These are phyloP conservation scores for Talaromyces marneffei DNA, from an alignment of 2,329 filamentous ascomycete genomes.

Conservation along the genomic window DNA sequence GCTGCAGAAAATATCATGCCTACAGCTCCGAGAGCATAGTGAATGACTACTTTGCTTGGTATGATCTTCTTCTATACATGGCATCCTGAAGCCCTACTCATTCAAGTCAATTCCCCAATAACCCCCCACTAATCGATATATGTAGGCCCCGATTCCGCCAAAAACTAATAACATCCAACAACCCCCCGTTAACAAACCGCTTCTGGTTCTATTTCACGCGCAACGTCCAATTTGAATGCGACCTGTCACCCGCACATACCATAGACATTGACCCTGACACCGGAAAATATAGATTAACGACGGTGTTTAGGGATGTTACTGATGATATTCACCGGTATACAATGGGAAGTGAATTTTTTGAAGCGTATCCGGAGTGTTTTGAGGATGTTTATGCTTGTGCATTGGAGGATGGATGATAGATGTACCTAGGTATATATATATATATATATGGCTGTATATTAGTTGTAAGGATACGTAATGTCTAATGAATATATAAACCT, in stretches of 20 bases:
- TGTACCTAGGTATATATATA: too few relatives aligned
- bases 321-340: background rate
- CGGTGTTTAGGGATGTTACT: background rate
- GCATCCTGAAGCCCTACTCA: too few relatives aligned
- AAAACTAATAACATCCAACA: constrained; percentile 4
- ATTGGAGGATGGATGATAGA: background rate
- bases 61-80: background rate
- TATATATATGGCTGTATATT: background rate
- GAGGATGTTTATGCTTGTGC: background rate
- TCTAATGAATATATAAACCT: background rate
- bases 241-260: background rate
- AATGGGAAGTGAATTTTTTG: constrained; percentile 3
- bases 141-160: constrained; percentile 3
- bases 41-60: constrained; percentile 7
- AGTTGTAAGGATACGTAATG: background rate
- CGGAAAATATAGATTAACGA: background rate
- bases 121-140: background rate
- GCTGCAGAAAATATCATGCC: background rate
- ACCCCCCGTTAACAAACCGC: background rate
- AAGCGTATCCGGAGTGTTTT: background rate
- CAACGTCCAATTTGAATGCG: constrained; percentile 2
- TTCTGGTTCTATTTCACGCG: constrained; percentile 4
- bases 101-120: too few relatives aligned
- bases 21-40: background rate
- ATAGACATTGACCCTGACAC: background rate